phyloP scores from a whole-genome alignment of 1,139 yeast species.

The Saccharomycopsis hybrid region DNA sequence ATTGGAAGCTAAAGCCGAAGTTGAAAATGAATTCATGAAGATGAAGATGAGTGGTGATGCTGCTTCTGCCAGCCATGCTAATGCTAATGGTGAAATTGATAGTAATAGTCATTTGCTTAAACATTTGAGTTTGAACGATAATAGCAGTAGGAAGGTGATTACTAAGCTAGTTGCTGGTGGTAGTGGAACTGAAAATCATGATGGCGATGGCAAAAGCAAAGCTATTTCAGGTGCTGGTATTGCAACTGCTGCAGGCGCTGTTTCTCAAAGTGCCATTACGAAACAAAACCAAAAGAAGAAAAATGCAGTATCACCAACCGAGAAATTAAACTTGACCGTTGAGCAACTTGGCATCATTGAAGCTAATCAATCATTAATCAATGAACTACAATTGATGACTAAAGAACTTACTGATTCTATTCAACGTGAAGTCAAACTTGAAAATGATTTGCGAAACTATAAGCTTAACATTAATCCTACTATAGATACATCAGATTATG shows the following conservation, averaged over 20 bases:
- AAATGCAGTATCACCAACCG: neutral
- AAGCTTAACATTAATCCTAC: slow-evolving; percentile 6
- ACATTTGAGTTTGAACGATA: too few relatives aligned
- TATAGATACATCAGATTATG: neutral
- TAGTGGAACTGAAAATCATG: neutral
- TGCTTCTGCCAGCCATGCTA: neutral
- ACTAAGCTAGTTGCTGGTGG: neutral
- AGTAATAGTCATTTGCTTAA: neutral
- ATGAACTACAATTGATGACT: slow-evolving; percentile 62
- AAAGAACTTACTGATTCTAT: slow-evolving; percentile 68
- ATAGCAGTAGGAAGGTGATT: neutral
- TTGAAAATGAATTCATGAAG: slow-evolving; percentile 10
- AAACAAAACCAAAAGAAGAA: neutral
- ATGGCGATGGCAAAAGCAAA: neutral
- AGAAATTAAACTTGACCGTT: slow-evolving; percentile 36
- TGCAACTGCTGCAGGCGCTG: neutral
- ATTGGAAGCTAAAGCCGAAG: slow-evolving; percentile 17
- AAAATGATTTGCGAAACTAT: slow-evolving; percentile 35
- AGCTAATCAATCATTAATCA: slow-evolving; percentile 50
- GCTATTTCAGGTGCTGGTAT: neutral
- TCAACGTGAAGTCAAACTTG: slow-evolving; percentile 55
- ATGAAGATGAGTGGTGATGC: slow-evolving; percentile 1
- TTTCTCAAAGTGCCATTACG: neutral
- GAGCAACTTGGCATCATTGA: slow-evolving; percentile 59
- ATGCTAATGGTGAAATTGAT: neutral